Base-by-base conservation (phyloP, 2,329 filamentous ascomycete genomes). In the Amphichorda felina region DNA sequence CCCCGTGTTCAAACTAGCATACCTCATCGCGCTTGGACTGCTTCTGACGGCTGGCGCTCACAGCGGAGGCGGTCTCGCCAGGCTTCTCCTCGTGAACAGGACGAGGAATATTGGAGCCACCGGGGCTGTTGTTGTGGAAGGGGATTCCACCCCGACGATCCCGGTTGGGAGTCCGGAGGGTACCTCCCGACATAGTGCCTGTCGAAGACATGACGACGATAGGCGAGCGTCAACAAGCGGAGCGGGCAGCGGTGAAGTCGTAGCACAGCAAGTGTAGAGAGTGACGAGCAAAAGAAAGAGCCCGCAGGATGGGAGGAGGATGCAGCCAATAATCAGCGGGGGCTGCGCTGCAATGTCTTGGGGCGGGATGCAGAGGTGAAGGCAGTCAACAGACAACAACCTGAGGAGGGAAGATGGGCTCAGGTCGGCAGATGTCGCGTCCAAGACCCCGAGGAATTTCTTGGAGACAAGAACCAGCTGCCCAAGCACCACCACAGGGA, bases 21-120 rank as follows among this genome's bases (percentile, higher is more conserved):
- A 98, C 91, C 82, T 98, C 91, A 79, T 98, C 91, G 61, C 88
- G 80, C 67, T 96, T 96, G 48, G 80, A 82, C 70, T 95, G 89
- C 66, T 95, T 95, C 60, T 91, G 84, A 54, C 91, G 79, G 61
- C 89, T 96, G 49, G 87, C 84, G 63, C 86, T 95, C 64, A 95
- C 74, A 28, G 82, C 79, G 37, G 85, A 83, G 44, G 55, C 61
- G 38, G 60, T 46, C 48, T 82, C 81, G 61, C 65, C 75, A 44
- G 67, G 64, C 45, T 70, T 62, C 40, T 58, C 58, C 34, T 87
- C 82, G 43, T 75, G 66, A 4, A 40, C 7, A 31, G 82, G 82
- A 49, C 83, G 72, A 47, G 81, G 82, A 52, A 87, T 87, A 51
- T 63, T 69, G 34, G 82, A 86, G 40, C 65, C 49, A 38, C 61